phyloP scores from a whole-genome alignment of 139 green algal genomes.

The Ettlia oleoabundans region DNA sequence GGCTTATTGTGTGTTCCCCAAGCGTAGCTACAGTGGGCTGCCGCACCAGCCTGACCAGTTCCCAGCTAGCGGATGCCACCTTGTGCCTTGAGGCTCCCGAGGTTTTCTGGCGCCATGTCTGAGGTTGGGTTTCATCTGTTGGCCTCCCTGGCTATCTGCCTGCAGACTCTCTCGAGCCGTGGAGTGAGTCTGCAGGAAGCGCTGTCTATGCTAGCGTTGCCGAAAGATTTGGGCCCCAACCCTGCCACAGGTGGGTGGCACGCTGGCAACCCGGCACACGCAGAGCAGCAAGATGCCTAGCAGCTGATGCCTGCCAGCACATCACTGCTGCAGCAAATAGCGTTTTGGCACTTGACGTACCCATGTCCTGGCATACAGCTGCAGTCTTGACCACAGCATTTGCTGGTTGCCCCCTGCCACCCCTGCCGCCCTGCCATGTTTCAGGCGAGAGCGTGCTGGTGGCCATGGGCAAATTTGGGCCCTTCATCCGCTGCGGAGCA shows the following conservation, averaged over 20 bases:
- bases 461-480: conserved; percentile 37
- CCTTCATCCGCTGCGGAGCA: conserved; percentile 32
- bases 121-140: too few species aligned
- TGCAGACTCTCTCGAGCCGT: conserved; percentile 10
- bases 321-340: background rate
- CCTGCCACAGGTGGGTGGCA: conserved; percentile 25
- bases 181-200: conserved; percentile 52
- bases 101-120: too few species aligned
- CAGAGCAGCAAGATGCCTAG: too few species aligned
- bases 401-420: background rate
- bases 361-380: background rate
- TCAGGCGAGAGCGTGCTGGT: conserved; percentile 31
- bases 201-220: conserved; percentile 62
- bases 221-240: conserved; percentile 62
- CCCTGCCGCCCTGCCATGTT: too few species aligned
- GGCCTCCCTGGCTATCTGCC: too few species aligned
- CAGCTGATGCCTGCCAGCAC: background rate
- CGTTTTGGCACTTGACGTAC: background rate
- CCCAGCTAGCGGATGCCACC: too few species aligned
- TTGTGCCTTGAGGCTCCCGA: too few species aligned
- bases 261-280: too few species aligned
- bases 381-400: background rate
- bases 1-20: too few species aligned
- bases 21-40: too few species aligned
- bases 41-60: too few species aligned